phyloP scores from a whole-genome alignment of 2,329 filamentous ascomycete species.

The Pochonia chlamydosporia region DNA sequence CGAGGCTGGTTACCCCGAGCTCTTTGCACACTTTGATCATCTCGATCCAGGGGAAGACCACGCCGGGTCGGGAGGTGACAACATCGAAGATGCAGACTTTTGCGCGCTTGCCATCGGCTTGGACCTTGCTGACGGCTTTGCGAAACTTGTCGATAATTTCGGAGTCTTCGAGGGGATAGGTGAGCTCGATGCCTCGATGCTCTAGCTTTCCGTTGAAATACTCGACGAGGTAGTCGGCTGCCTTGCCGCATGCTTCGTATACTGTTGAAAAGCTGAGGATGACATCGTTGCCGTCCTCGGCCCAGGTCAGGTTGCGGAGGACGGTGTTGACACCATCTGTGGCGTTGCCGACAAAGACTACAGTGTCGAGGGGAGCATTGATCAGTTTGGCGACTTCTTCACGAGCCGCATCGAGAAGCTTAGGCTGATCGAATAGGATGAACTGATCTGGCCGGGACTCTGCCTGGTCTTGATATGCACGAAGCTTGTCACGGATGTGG shows the following conservation, averaged over 20 bases:
- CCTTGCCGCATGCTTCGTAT: slow-evolving; percentile 73
- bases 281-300: slow-evolving; percentile 65
- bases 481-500: slow-evolving; percentile 52
- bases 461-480: slow-evolving; percentile 57
- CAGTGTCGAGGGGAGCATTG: slow-evolving; percentile 56
- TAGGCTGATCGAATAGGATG: slow-evolving; percentile 62
- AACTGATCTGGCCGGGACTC: slow-evolving; percentile 72
- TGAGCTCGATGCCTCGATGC: slow-evolving; percentile 50
- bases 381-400: slow-evolving; percentile 61
- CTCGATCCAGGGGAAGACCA: slow-evolving; percentile 71
- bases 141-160: slow-evolving; percentile 59
- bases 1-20: slow-evolving; percentile 61
- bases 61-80: slow-evolving; percentile 71
- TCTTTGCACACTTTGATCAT: slow-evolving; percentile 60
- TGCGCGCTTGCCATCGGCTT: slow-evolving; percentile 53
- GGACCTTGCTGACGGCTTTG: slow-evolving; percentile 46
- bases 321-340: slow-evolving; percentile 74
- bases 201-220: slow-evolving; percentile 42
- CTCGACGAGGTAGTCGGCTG: slow-evolving; percentile 66
- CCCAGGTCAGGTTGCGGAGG: slow-evolving; percentile 67
- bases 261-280: slow-evolving; percentile 75
- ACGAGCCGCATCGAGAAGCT: slow-evolving; percentile 61
- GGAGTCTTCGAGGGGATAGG: slow-evolving; percentile 65
- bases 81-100: slow-evolving; percentile 69
- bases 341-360: slow-evolving; percentile 78